Percentiles rank a stretch among this genome's conserved stretches.
Evolutionary conservation across 495 filamentous ascomycete species (phyloP).

Genomic region (Rhypophila decipiens): DNA sequence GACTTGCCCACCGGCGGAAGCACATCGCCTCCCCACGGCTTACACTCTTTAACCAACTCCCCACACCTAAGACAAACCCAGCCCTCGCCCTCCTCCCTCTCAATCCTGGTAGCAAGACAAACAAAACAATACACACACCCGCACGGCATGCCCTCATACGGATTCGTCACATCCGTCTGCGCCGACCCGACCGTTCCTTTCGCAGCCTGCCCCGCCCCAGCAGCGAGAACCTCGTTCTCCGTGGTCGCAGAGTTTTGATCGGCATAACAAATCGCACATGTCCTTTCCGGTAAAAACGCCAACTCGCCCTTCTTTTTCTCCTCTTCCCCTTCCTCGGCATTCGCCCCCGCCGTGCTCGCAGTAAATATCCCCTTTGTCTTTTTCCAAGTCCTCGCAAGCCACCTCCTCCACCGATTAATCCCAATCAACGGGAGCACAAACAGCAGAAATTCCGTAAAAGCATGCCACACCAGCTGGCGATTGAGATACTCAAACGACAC

Average conservation of each 20-base stretch:
- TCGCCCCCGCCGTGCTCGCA: slow-evolving; percentile 26
- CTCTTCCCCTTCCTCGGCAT: slow-evolving; percentile 28
- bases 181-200: slow-evolving; percentile 79
- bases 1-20: slow-evolving; percentile 50
- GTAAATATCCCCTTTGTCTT: slow-evolving; percentile 62
- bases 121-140: slow-evolving; percentile 94
- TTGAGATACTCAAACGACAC: slow-evolving; percentile 98
- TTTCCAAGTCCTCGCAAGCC: slow-evolving; percentile 77
- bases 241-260: slow-evolving; percentile 73
- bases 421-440: slow-evolving; percentile 93
- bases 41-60: slow-evolving; percentile 77
- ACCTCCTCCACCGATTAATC: slow-evolving; percentile 85
- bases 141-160: slow-evolving; percentile 87
- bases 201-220: slow-evolving; percentile 53
- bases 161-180: slow-evolving; percentile 92
- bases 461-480: slow-evolving; percentile 96
- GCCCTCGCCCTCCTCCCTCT: slow-evolving; percentile 90
- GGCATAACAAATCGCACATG: slow-evolving; percentile 96
- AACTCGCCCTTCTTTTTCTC: slow-evolving; percentile 67
- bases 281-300: slow-evolving; percentile 81
- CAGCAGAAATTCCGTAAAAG: slow-evolving; percentile 95
- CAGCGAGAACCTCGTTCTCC: slow-evolving; percentile 63
- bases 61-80: slow-evolving; percentile 95
- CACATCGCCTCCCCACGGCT: slow-evolving; percentile 89
- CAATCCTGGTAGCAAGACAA: slow-evolving; percentile 85